These are phyloP conservation scores for Leonotis leonurus DNA, from an alignment of 257 asterid species.

Conservation along the genomic window DNA sequence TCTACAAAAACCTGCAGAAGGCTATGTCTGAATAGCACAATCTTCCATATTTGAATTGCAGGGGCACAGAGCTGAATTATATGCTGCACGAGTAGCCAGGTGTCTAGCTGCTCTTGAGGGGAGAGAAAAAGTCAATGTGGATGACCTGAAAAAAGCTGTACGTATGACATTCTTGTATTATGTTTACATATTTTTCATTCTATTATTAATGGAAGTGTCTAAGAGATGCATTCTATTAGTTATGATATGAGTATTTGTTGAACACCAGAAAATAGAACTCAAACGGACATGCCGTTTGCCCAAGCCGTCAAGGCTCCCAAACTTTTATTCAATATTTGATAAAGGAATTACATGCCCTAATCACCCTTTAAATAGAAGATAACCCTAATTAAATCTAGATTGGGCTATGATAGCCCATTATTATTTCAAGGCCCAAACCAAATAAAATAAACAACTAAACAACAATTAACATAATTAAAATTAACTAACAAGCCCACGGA, in stretches of 20 bases:
- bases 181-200: conserved; percentile 4
- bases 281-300: too few species aligned
- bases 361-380: too few species aligned
- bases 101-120: conserved; percentile 97
- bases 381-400: too few species aligned
- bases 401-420: too few species aligned
- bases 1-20: neutral
- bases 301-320: too few species aligned
- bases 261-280: too few species aligned
- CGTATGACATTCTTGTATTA: conserved; percentile 27
- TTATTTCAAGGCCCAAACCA: too few species aligned
- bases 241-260: neutral
- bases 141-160: conserved; percentile 98
- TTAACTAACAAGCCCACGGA: too few species aligned
- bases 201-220: neutral
- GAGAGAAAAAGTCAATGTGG: conserved; percentile 79
- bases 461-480: too few species aligned
- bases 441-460: too few species aligned
- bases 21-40: neutral
- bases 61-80: conserved; percentile 98
- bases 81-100: conserved; percentile 93
- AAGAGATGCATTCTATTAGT: neutral
- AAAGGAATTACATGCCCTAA: too few species aligned
- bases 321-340: too few species aligned
- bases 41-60: conserved; percentile 27